Evolutionary conservation across 139 green algal species (phyloP).

Genomic region (Picochlorum sp.): DNA sequence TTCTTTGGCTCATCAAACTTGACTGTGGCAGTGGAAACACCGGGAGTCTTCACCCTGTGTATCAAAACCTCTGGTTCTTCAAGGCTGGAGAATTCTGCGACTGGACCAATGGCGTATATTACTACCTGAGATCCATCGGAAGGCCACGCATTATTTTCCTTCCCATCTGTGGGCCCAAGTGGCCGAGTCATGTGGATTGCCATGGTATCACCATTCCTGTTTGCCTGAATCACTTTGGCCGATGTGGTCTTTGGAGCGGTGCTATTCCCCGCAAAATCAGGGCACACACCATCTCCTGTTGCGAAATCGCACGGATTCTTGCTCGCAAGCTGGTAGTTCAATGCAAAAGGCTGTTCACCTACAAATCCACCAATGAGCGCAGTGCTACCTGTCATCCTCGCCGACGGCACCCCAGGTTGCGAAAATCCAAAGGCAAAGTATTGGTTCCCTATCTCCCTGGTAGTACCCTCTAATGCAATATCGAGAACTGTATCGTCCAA

Average conservation of each 20-base stretch:
- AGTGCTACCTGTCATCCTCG: slow-evolving; percentile 11
- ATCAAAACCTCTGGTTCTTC: slow-evolving; percentile 9
- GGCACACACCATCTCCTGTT: neutral
- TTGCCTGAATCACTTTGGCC: neutral
- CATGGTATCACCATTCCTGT: slow-evolving; percentile 1
- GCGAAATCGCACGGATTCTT: slow-evolving; percentile 3
- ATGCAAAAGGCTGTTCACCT: slow-evolving; percentile 10
- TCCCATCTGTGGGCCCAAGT: neutral
- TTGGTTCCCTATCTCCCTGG: slow-evolving; percentile 3
- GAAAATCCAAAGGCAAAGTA: slow-evolving; percentile 23
- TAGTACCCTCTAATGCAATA: slow-evolving; percentile 7
- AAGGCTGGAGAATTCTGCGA: slow-evolving; percentile 10
- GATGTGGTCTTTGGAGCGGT: neutral
- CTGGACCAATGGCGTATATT: slow-evolving; percentile 18
- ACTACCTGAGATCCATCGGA: neutral
- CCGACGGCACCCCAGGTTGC: neutral
- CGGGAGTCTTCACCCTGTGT: slow-evolving; percentile 7
- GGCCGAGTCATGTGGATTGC: slow-evolving; percentile 6
- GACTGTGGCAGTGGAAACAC: neutral
- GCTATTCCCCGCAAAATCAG: neutral
- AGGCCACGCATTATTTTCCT: slow-evolving; percentile 8
- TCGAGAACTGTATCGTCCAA: neutral
- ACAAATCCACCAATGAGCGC: slow-evolving; percentile 15
- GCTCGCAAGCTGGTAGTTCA: slow-evolving; percentile 12
- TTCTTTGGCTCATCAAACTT: slow-evolving; percentile 3